Base-by-base conservation (phyloP, 2,329 filamentous ascomycete species). In the Fusarium sp. region DNA sequence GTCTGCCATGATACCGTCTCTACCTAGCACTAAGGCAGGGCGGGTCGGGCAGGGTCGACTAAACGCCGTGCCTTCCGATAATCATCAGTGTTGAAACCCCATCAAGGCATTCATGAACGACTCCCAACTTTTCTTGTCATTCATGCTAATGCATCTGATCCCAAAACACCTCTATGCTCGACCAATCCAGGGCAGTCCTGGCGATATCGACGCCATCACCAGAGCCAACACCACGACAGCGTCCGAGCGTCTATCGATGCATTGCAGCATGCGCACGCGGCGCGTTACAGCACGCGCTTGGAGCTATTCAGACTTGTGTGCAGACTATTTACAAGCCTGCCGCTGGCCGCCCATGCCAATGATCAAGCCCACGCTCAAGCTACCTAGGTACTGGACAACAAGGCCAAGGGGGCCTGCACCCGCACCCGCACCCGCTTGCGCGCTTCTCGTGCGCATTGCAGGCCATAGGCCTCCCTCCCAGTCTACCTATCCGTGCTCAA, bases 401-500 rank as follows among this genome's bases (percentile, higher is more conserved):
- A 18, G 45, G 25, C 27, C 47, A 52, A 52, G 25, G 47, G 47
- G 47, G 25, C 45, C 27, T 29, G 45, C 45, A 52, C 47, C 47
- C 9, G 18, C 47, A 52, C 18, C 25, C 9, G 25, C 47, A 52
- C 47, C 47, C 25, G 25, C 47, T n/a, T 52, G 47, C 47, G 47
- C 54, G 58, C 40, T 33, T 56, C 57, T 65, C 50, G 52, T 35
- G 35, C 73, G 72, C 72, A 75, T 64, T 42, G 60, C 66, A 72
- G 61, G 69, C 64, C 65, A 75, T 63, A 74, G 72, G 69, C 69
- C 68, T 69, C 33, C 60, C 20, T 73, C 22, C 47, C 47, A 29
- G 25, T 18, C 47, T 31, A n/a, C 27, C 27, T 14, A 31, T 31
- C 47, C 10, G 47, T 50, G 54, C 47, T 67, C 60, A 36, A 25